A percentile compares a stretch with the other conserved stretches of the same genome.
These are phyloP conservation scores for Adansonia madagascariensis DNA, from an alignment of 441 rosid species.

Conservation along the genomic window DNA sequence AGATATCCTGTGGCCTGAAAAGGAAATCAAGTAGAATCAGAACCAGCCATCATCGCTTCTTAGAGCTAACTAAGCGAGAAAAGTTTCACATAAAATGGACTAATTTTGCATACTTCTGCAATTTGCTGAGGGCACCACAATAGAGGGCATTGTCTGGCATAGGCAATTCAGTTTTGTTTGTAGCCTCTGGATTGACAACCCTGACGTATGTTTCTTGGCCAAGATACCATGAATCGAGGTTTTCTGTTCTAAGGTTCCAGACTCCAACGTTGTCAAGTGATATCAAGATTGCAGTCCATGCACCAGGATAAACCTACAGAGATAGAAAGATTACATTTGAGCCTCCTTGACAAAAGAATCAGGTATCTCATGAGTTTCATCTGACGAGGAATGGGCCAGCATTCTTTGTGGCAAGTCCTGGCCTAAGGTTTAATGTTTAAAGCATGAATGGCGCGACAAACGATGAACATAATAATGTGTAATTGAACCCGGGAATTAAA, in stretches of 20 bases:
- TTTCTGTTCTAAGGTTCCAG: conserved; percentile 93
- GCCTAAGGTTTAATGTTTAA: not conserved
- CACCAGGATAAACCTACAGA: conserved; percentile 86
- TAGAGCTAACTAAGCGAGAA: not conserved
- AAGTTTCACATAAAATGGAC: not conserved
- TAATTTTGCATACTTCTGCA: conserved; percentile 64
- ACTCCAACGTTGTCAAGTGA: conserved; percentile 94
- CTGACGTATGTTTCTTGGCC: conserved; percentile 95
- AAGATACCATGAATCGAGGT: conserved; percentile 96
- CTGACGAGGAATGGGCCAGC: not conserved
- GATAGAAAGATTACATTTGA: conserved; percentile 17
- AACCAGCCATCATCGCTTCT: not conserved
- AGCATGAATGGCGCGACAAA: not conserved
- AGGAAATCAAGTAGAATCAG: conserved; percentile 19
- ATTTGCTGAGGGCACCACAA: conserved; percentile 72
- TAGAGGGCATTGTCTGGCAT: conserved; percentile 78
- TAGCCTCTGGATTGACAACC: conserved; percentile 82
- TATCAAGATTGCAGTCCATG: conserved; percentile 85
- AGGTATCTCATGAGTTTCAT: not conserved
- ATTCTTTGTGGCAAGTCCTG: not conserved
- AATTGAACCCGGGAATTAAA: not conserved
- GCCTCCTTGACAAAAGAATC: not conserved
- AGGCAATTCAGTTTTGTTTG: conserved; percentile 74
- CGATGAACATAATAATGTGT: not conserved
- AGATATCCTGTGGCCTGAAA: conserved; percentile 72